Percentiles rank a stretch among this genome's conserved stretches.
Evolutionary conservation across 495 filamentous ascomycete genomes (phyloP).

Genomic region (Xylaria nigripes): DNA sequence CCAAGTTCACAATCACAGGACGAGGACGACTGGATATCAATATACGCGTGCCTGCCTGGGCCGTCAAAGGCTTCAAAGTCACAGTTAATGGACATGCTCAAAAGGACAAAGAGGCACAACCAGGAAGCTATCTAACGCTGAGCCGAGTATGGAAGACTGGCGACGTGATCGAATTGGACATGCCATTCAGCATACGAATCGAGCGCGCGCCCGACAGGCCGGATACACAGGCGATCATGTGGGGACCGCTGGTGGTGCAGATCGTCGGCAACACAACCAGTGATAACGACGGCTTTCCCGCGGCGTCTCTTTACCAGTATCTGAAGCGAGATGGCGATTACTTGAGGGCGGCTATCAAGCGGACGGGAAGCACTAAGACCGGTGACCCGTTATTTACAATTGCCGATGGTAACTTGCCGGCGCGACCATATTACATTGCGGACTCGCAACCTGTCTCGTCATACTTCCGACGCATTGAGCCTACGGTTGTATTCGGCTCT

Average conservation of each 20-base stretch:
- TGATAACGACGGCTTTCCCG: conserved; percentile 7
- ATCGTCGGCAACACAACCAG: conserved; percentile 11
- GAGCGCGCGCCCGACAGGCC: conserved; percentile 24
- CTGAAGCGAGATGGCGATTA: conserved; percentile 18
- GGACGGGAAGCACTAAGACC: conserved; percentile 1
- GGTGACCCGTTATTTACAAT: conserved; percentile 15
- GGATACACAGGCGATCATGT: conserved; percentile 23
- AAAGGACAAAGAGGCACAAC: background rate
- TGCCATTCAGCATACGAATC: conserved; percentile 25
- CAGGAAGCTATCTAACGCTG: conserved; percentile 22
- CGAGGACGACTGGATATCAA: conserved; percentile 21
- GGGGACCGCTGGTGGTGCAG: conserved; percentile 24
- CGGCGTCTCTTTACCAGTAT: conserved; percentile 17
- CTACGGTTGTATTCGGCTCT: conserved; percentile 12
- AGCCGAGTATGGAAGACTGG: conserved; percentile 25
- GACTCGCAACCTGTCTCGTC: conserved; percentile 16
- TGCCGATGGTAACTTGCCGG: conserved; percentile 8
- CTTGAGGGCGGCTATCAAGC: conserved; percentile 10
- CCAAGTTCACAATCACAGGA: conserved; percentile 23
- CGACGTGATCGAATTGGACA: conserved; percentile 21
- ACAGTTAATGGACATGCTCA: conserved; percentile 21
- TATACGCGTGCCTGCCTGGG: conserved; percentile 27
- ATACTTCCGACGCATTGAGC: conserved; percentile 18
- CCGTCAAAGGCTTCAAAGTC: conserved; percentile 19
- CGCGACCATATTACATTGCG: conserved; percentile 17